A percentile compares a stretch with the other conserved stretches of the same genome.
Evolutionary conservation across 257 asterid species (phyloP).

Genomic region (Ophiorrhiza pumila): DNA sequence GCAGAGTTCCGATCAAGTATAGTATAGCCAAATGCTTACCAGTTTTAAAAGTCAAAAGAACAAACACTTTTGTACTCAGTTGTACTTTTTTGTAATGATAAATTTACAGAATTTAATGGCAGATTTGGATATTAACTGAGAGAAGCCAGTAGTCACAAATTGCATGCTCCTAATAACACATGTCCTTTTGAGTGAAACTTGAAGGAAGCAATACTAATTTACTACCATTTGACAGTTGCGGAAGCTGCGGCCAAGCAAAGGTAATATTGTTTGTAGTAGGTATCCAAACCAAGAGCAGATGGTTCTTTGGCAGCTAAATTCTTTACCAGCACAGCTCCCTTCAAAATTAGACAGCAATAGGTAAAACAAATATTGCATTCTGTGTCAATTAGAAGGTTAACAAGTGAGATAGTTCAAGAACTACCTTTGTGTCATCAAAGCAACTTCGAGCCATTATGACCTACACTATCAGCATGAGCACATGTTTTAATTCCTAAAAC

Average conservation of each 20-base stretch:
- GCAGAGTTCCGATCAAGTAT: constrained; percentile 3
- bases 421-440: constrained; percentile 97
- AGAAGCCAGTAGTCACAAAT: neutral
- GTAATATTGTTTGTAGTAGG: constrained; percentile 88
- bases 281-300: constrained; percentile 94
- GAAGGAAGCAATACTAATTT: neutral
- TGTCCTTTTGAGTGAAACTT: neutral
- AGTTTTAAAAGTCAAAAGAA: neutral
- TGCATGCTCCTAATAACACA: neutral
- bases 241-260: constrained; percentile 98
- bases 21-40: neutral
- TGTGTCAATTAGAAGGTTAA: constrained; percentile 17
- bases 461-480: constrained; percentile 42
- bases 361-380: constrained; percentile 27
- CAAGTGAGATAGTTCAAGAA: constrained; percentile 23
- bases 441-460: constrained; percentile 75
- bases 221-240: constrained; percentile 93
- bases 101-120: neutral
- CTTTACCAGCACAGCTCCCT: constrained; percentile 86
- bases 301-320: constrained; percentile 87
- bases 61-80: neutral
- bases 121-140: neutral
- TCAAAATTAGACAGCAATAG: constrained; percentile 27
- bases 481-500: constrained; percentile 15
- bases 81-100: neutral